Evolutionary conservation across 2,329 filamentous ascomycete genomes (phyloP).

Genomic region (Ascosphaera aggregata): DNA sequence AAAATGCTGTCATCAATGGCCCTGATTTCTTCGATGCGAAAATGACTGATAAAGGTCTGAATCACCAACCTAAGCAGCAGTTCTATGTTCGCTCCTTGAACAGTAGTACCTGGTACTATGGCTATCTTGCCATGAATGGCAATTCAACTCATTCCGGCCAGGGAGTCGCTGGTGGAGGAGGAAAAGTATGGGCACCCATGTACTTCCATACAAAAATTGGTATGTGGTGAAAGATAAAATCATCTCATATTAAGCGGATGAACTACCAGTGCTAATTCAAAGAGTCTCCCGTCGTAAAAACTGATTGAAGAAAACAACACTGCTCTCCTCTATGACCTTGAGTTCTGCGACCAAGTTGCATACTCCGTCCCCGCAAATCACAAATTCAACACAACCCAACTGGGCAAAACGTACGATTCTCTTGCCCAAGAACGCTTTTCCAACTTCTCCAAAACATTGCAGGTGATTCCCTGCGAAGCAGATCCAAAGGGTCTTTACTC

Average conservation of each 20-base stretch:
- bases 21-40: slow-evolving; percentile 32
- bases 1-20: slow-evolving; percentile 38
- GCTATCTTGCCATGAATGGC: slow-evolving; percentile 41
- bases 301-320: slow-evolving; percentile 47
- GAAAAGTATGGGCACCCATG: slow-evolving; percentile 46
- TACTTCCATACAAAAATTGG: slow-evolving; percentile 58
- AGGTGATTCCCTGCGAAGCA: slow-evolving; percentile 69
- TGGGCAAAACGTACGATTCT: slow-evolving; percentile 56
- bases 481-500: slow-evolving; percentile 54
- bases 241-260: background rate
- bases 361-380: slow-evolving; percentile 78
- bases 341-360: slow-evolving; percentile 69
- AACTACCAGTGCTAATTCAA: slow-evolving; percentile 2
- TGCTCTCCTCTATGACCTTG: slow-evolving; percentile 63
- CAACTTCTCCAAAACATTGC: slow-evolving; percentile 60
- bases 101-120: slow-evolving; percentile 45
- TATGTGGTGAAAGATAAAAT: slow-evolving; percentile 19
- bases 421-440: slow-evolving; percentile 45
- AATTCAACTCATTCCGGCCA: slow-evolving; percentile 31
- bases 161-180: slow-evolving; percentile 44
- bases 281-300: background rate
- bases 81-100: slow-evolving; percentile 66
- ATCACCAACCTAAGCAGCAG: slow-evolving; percentile 55
- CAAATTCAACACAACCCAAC: slow-evolving; percentile 28
- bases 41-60: slow-evolving; percentile 45